Conservation (phyloP, 2,329 filamentous ascomycete species). For the Nigrospora oryzae region DNA sequence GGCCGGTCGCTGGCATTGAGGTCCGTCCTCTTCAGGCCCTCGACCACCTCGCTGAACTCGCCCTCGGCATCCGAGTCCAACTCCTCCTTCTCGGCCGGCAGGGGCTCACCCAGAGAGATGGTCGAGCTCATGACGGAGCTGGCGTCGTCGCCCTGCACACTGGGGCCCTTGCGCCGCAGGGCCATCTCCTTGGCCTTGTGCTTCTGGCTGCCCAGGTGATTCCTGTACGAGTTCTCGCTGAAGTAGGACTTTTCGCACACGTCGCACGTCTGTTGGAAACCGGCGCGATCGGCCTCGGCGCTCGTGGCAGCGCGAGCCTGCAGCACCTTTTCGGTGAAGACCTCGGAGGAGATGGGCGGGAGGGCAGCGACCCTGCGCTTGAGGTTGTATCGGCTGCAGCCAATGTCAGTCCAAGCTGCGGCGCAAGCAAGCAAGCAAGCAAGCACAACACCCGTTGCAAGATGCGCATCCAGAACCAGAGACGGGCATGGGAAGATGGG, state of each 20-base stretch:
- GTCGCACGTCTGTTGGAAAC: constrained; percentile 76
- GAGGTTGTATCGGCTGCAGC: constrained; percentile 76
- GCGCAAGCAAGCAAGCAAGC: too few relatives aligned
- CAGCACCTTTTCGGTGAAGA: constrained; percentile 92
- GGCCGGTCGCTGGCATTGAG: constrained; percentile 23
- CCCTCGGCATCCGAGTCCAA: constrained; percentile 62
- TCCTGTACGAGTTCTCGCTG: constrained; percentile 92
- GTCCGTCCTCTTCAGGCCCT: constrained; percentile 63
- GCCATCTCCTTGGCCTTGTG: constrained; percentile 64
- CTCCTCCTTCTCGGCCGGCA: constrained; percentile 35
- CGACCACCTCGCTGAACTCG: constrained; percentile 70
- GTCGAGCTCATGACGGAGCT: constrained; percentile 84
- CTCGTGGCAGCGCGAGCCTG: constrained; percentile 79
- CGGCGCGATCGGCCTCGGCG: constrained; percentile 78
- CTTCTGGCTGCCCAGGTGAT: constrained; percentile 85
- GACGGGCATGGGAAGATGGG: neutral
- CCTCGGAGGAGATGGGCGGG: constrained; percentile 82
- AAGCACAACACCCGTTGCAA: too few relatives aligned
- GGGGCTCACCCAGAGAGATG: constrained; percentile 80
- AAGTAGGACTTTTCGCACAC: constrained; percentile 88
- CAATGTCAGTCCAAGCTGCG: constrained; percentile 7
- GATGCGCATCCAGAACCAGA: neutral
- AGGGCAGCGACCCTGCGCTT: constrained; percentile 88
- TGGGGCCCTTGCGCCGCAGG: constrained; percentile 24
- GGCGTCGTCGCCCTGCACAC: constrained; percentile 54